Conservation (phyloP, 768 basidiomycete species). For the Tricholoma terreum region DNA sequence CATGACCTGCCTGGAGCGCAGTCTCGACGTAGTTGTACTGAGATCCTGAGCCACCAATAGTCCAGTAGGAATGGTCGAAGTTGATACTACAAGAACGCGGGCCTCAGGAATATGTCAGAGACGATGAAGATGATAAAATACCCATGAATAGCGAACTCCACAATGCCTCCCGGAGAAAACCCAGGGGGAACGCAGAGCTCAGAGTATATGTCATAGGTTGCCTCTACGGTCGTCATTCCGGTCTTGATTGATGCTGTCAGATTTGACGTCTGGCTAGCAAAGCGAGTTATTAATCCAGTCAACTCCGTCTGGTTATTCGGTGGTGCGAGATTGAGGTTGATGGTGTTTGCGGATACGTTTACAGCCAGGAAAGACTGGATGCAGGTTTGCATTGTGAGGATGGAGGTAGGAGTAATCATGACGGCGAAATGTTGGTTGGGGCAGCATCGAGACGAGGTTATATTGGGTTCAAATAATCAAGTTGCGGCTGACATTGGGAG, state of each 20-base stretch:
- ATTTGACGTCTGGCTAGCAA: conserved; percentile 4
- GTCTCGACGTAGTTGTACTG: conserved; percentile 19
- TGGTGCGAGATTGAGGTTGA: neutral
- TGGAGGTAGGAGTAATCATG: too few species aligned
- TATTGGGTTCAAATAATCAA: too few species aligned
- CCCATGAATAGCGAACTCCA: conserved; percentile 23
- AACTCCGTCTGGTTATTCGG: conserved; percentile 1
- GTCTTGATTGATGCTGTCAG: neutral
- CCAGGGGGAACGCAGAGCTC: conserved; percentile 13
- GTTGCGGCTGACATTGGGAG: too few species aligned
- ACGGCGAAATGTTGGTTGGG: too few species aligned
- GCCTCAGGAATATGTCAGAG: neutral
- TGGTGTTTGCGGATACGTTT: conserved; percentile 1
- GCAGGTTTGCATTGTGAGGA: neutral
- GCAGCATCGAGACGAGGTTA: too few species aligned
- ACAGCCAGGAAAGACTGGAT: neutral
- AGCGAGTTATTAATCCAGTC: conserved; percentile 1
- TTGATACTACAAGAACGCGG: conserved; percentile 9
- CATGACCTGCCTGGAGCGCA: conserved; percentile 16
- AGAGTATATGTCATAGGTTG: conserved; percentile 2
- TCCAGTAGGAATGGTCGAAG: conserved; percentile 24
- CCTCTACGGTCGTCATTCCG: neutral
- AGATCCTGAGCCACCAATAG: conserved; percentile 16
- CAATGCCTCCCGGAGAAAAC: conserved; percentile 2
- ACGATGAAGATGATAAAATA: neutral